These are phyloP conservation scores for Paramarasmius palmivorus DNA, from an alignment of 1,284 basidiomycete genomes.

Conservation along the genomic window DNA sequence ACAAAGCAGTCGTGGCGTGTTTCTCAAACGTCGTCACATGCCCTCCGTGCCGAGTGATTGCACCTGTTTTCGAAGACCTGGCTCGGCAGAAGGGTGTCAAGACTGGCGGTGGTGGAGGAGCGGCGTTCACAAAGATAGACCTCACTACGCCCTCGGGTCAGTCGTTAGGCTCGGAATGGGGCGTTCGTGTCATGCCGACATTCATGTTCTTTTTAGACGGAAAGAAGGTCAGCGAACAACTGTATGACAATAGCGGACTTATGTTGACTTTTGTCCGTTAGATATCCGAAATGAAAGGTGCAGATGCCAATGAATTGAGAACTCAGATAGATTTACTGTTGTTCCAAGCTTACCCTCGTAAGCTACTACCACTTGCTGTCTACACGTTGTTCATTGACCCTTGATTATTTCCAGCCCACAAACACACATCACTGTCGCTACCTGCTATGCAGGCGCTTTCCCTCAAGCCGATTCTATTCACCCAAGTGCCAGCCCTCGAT, in stretches of 20 bases:
- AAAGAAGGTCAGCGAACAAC: slow-evolving; percentile 55
- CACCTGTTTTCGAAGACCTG: slow-evolving; percentile 45
- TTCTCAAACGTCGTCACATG: slow-evolving; percentile 44
- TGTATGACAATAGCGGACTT: background rate
- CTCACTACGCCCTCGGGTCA: slow-evolving; percentile 65
- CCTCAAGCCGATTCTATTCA: slow-evolving; percentile 75
- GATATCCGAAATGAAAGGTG: slow-evolving; percentile 76
- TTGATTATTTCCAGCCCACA: slow-evolving; percentile 58
- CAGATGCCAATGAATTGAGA: slow-evolving; percentile 62
- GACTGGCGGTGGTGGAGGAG: slow-evolving; percentile 35
- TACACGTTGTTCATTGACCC: background rate
- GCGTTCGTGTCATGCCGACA: slow-evolving; percentile 80
- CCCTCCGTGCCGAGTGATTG: slow-evolving; percentile 48
- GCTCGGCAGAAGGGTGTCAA: slow-evolving; percentile 43
- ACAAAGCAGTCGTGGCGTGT: slow-evolving; percentile 48
- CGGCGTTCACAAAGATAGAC: slow-evolving; percentile 83
- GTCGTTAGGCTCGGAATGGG: slow-evolving; percentile 62
- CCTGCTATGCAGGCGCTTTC: slow-evolving; percentile 66
- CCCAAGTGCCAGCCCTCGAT: slow-evolving; percentile 69
- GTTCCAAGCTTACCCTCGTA: slow-evolving; percentile 77
- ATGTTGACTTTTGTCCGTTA: slow-evolving; percentile 24
- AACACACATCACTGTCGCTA: slow-evolving; percentile 65
- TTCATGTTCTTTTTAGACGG: slow-evolving; percentile 84
- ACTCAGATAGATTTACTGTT: slow-evolving; percentile 73
- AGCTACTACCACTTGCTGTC: slow-evolving; percentile 28